phyloP scores from a whole-genome alignment of 192 early-diverging fungal genomes.

The Spinellus fusiger region DNA sequence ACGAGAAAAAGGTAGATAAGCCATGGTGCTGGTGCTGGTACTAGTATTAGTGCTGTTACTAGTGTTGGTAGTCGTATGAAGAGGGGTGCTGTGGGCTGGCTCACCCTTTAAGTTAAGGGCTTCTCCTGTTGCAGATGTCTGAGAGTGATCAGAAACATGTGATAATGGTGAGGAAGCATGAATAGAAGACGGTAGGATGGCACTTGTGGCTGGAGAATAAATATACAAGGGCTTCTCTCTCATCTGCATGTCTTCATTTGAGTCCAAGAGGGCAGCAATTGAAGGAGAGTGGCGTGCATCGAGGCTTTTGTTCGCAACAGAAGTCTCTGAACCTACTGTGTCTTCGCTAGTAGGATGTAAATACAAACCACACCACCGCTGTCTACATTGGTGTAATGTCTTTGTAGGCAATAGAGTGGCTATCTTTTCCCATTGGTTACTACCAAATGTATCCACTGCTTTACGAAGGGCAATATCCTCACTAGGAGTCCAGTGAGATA shows the following conservation, averaged over 20 bases:
- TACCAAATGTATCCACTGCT: conserved; percentile 26
- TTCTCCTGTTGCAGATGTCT: no score
- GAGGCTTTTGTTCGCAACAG: neutral
- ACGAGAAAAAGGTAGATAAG: no score
- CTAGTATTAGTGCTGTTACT: no score
- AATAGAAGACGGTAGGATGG: no score
- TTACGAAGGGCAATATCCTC: conserved; percentile 33
- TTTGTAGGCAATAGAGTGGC: conserved; percentile 26
- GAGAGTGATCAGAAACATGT: no score
- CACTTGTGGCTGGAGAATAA: no score
- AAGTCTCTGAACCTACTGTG: neutral
- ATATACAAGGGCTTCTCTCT: neutral
- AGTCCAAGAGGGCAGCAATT: conserved; percentile 23
- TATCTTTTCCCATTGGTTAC: conserved; percentile 36
- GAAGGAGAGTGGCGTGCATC: conserved; percentile 29
- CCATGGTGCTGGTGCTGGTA: no score
- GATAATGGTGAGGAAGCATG: no score
- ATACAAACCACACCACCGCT: conserved; percentile 31
- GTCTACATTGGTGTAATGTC: conserved; percentile 40
- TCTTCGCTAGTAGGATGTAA: neutral
- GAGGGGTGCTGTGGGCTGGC: no score
- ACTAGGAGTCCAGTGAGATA: conserved; percentile 31
- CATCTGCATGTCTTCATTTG: neutral
- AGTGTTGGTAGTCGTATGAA: no score
- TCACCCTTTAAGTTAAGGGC: no score